phyloP scores from a whole-genome alignment of 2,329 filamentous ascomycete genomes.

The Botrytis elliptica region DNA sequence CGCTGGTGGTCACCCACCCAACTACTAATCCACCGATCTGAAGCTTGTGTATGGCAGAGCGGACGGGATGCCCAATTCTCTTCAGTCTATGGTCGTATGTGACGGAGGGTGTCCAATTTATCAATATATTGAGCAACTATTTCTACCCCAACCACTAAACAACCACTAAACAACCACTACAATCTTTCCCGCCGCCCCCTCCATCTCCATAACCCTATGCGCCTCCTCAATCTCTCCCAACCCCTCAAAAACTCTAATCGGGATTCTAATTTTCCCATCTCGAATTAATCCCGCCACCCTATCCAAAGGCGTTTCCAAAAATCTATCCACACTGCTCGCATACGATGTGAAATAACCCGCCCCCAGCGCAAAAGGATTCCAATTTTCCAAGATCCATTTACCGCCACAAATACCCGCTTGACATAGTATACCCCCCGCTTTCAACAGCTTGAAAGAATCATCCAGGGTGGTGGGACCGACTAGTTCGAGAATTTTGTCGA shows the following conservation, averaged over 20 bases:
- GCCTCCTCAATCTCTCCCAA: not conserved
- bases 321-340: not conserved
- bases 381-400: not conserved
- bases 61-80: not conserved
- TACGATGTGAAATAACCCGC: not conserved
- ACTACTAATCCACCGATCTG: not conserved
- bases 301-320: not conserved
- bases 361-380: not conserved
- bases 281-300: not conserved
- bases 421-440: not conserved
- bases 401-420: not conserved
- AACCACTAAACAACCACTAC: not conserved
- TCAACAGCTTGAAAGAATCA: not conserved
- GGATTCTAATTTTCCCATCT: not conserved
- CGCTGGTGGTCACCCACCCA: not conserved
- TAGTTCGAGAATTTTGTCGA: not conserved
- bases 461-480: not conserved
- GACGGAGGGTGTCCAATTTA: rapidly evolving
- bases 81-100: not conserved
- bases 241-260: not conserved
- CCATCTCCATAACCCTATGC: not conserved
- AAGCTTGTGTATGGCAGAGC: not conserved
- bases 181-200: not conserved
- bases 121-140: not conserved
- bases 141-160: not conserved